Evolutionary conservation across 2,329 filamentous ascomycete genomes (phyloP).

Genomic region (Beauveria asiatica): DNA sequence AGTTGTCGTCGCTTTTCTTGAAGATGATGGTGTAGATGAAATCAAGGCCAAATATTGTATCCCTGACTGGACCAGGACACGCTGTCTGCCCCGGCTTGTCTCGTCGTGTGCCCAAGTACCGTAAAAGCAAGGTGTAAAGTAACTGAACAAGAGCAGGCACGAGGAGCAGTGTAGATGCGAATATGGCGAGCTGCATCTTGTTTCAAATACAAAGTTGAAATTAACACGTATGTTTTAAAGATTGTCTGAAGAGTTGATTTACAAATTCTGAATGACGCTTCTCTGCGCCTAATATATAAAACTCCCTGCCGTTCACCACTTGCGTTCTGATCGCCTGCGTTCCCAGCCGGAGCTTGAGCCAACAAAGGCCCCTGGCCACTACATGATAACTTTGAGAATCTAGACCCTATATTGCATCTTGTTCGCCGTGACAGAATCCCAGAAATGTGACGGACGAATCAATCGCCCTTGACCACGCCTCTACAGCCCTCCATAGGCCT

Average conservation of each 20-base stretch:
- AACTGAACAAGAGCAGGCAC: constrained; percentile 13
- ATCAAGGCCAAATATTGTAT: constrained; percentile 27
- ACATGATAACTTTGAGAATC: neutral
- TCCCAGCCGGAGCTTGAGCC: neutral
- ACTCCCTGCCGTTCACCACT: neutral
- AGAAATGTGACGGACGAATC: constrained; percentile 9
- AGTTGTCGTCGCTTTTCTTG: constrained; percentile 17
- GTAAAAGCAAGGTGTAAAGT: constrained; percentile 14
- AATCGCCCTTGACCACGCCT: neutral
- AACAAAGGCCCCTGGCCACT: neutral
- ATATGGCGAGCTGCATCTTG: neutral
- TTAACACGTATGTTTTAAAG: neutral
- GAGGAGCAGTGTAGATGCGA: neutral
- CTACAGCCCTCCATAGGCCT: neutral
- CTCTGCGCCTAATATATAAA: neutral
- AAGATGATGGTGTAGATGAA: constrained; percentile 26
- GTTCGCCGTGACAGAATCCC: constrained; percentile 7
- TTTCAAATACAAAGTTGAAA: neutral
- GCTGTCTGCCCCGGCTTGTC: constrained; percentile 18
- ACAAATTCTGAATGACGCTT: neutral
- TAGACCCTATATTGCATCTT: neutral
- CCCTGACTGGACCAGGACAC: constrained; percentile 18
- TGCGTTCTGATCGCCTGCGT: neutral
- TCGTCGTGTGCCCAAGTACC: neutral
- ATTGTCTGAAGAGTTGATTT: no score